Percentiles rank a stretch among this genome's conserved stretches.
These are phyloP conservation scores for Exobasidium rhododendri DNA, from an alignment of 1,284 basidiomycete species.

Conservation along the genomic window DNA sequence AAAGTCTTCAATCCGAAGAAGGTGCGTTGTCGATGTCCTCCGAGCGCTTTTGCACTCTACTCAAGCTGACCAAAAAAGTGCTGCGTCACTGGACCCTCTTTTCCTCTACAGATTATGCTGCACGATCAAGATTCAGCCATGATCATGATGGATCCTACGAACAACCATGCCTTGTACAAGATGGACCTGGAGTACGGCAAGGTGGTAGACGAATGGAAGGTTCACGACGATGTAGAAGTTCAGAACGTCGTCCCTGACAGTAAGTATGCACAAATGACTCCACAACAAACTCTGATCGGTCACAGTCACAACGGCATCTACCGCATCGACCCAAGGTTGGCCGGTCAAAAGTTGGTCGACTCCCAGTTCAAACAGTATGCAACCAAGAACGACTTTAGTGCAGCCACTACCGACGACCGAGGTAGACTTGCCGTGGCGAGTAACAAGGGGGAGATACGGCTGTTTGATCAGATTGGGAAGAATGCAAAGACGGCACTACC, in stretches of 20 bases:
- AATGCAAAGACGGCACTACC: constrained; percentile 99
- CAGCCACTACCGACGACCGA: constrained; percentile 78
- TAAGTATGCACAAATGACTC: constrained; percentile 92
- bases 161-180: constrained; percentile 80
- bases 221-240: constrained; percentile 81
- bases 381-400: constrained; percentile 91
- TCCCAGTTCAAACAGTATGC: constrained; percentile 94
- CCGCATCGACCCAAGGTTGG: constrained; percentile 89
- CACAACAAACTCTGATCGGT: constrained; percentile 88
- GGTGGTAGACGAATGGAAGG: constrained; percentile 97
- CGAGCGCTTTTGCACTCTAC: too few species aligned
- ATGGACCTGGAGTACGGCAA: constrained; percentile 95
- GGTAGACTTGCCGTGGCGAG: constrained; percentile 90
- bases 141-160: constrained; percentile 81
- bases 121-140: constrained; percentile 96
- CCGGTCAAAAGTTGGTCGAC: constrained; percentile 89
- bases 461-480: constrained; percentile 96
- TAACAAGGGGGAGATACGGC: constrained; percentile 91
- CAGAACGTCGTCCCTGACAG: constrained; percentile 84
- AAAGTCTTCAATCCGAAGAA: constrained; percentile 81
- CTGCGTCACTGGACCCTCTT: too few species aligned
- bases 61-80: too few species aligned
- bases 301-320: constrained; percentile 90
- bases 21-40: constrained; percentile 31
- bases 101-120: constrained; percentile 66